phyloP scores from a whole-genome alignment of 2,329 filamentous ascomycete genomes.

The Albifimbria verrucaria region DNA sequence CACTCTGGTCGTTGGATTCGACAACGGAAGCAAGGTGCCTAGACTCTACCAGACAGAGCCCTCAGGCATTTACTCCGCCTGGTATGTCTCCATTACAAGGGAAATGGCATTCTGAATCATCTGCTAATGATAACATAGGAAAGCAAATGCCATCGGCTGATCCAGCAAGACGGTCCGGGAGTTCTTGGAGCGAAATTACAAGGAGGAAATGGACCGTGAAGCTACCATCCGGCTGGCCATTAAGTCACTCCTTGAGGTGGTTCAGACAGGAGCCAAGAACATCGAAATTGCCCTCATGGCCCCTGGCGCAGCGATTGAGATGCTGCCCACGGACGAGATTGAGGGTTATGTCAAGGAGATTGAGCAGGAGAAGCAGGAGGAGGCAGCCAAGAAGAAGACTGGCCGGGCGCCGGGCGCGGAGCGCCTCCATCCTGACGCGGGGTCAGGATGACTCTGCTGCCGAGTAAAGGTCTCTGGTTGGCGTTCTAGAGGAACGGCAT shows the following conservation, averaged over 20 bases:
- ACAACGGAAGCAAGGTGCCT: slow-evolving; percentile 84
- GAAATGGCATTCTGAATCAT: slow-evolving; percentile 51
- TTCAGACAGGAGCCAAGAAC: slow-evolving; percentile 98
- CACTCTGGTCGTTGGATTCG: slow-evolving; percentile 97
- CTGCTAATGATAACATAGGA: slow-evolving; percentile 57
- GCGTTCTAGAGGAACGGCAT: slow-evolving; percentile 22
- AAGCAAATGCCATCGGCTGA: slow-evolving; percentile 97
- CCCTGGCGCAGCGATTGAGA: slow-evolving; percentile 85
- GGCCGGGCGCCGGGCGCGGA: slow-evolving; percentile 69
- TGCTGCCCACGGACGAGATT: slow-evolving; percentile 93
- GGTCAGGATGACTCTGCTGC: slow-evolving; percentile 39
- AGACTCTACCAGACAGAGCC: slow-evolving; percentile 97
- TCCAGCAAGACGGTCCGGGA: slow-evolving; percentile 99
- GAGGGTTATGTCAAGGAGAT: slow-evolving; percentile 98
- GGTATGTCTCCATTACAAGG: slow-evolving; percentile 53
- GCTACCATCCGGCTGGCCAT: slow-evolving; percentile 95
- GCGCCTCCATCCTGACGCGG: slow-evolving; percentile 72
- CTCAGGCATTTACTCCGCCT: slow-evolving; percentile 98
- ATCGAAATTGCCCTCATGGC: slow-evolving; percentile 99
- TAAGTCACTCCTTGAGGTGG: slow-evolving; percentile 96
- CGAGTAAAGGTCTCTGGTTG: slow-evolving; percentile 24
- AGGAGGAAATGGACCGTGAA: slow-evolving; percentile 94
- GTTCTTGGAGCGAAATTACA: slow-evolving; percentile 98
- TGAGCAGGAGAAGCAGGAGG: slow-evolving; percentile 98
- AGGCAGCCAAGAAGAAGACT: slow-evolving; percentile 95